Evolutionary conservation across 73 alveolate species (phyloP).

Genomic region (Paramecium octaurelia): DNA sequence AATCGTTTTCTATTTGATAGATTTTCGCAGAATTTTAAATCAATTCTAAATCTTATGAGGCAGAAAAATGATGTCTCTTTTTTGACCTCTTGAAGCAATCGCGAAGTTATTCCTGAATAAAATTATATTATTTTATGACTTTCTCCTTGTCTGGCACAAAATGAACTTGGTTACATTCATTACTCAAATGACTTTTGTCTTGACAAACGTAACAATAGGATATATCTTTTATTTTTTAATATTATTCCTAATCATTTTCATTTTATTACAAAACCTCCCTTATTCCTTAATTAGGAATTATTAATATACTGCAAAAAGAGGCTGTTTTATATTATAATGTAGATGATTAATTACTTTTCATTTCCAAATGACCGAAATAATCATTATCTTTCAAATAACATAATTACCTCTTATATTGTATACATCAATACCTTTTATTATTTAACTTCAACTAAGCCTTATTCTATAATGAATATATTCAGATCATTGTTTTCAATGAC

Average conservation of each 20-base stretch:
- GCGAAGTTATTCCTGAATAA: not conserved
- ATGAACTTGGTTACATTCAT: not conserved
- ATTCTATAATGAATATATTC: not conserved
- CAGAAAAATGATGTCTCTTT: not conserved
- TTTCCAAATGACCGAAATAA: not conserved
- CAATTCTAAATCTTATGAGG: not conserved
- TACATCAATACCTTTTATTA: not conserved
- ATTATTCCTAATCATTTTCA: not conserved
- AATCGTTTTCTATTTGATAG: not conserved
- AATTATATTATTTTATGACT: not conserved
- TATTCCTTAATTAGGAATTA: not conserved
- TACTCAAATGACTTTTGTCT: not conserved
- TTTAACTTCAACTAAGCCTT: not conserved
- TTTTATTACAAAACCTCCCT: not conserved
- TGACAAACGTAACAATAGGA: not conserved
- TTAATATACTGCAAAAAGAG: not conserved
- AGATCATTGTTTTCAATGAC: not conserved
- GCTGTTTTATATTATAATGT: not conserved
- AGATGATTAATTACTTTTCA: not conserved
- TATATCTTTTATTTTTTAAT: not conserved
- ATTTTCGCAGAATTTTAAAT: not conserved
- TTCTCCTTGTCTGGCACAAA: constrained; percentile 4
- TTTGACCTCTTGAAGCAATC: not conserved
- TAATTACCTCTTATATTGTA: not conserved
- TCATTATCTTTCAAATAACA: not conserved